Evolutionary conservation across 495 filamentous ascomycete species (phyloP).

Genomic region (Xylaria intraflava): DNA sequence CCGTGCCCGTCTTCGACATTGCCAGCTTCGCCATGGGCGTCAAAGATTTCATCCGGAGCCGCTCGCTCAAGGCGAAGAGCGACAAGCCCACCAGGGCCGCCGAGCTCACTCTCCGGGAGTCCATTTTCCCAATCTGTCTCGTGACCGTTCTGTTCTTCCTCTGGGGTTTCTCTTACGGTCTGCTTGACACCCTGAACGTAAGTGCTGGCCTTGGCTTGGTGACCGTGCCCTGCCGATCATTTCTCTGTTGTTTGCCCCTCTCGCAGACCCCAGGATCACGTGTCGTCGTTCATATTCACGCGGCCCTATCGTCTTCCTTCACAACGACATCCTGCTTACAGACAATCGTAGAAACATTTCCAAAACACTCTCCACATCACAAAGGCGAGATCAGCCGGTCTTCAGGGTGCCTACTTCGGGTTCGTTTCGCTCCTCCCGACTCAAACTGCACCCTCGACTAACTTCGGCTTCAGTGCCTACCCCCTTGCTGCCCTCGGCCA

Average conservation of each 20-base stretch:
- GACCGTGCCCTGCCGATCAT: neutral
- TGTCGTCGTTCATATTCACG: neutral
- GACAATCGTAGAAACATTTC: slow-evolving; percentile 30
- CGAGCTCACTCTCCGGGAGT: slow-evolving; percentile 53
- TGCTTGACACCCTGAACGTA: slow-evolving; percentile 48
- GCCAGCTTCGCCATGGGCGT: slow-evolving; percentile 24
- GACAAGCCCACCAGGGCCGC: slow-evolving; percentile 49
- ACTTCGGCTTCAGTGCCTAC: slow-evolving; percentile 37
- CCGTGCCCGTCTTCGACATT: neutral
- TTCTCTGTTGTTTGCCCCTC: too few relatives aligned
- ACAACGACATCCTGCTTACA: neutral
- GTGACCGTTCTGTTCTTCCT: slow-evolving; percentile 77
- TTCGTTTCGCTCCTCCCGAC: slow-evolving; percentile 10
- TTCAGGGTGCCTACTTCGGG: slow-evolving; percentile 35
- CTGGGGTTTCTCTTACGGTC: slow-evolving; percentile 78
- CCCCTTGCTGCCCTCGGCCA: slow-evolving; percentile 56
- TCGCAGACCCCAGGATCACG: too few relatives aligned
- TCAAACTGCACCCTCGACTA: slow-evolving; percentile 2
- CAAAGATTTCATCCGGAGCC: slow-evolving; percentile 27
- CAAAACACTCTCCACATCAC: slow-evolving; percentile 30
- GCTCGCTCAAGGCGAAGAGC: slow-evolving; percentile 36
- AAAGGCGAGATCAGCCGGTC: slow-evolving; percentile 27
- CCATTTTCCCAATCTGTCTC: slow-evolving; percentile 42
- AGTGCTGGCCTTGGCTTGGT: too few relatives aligned
- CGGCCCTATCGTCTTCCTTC: neutral